Percentiles rank a stretch among this genome's conserved stretches.
Conservation (phyloP, 2,329 filamentous ascomycete genomes). For the Paraphoma sp. region DNA sequence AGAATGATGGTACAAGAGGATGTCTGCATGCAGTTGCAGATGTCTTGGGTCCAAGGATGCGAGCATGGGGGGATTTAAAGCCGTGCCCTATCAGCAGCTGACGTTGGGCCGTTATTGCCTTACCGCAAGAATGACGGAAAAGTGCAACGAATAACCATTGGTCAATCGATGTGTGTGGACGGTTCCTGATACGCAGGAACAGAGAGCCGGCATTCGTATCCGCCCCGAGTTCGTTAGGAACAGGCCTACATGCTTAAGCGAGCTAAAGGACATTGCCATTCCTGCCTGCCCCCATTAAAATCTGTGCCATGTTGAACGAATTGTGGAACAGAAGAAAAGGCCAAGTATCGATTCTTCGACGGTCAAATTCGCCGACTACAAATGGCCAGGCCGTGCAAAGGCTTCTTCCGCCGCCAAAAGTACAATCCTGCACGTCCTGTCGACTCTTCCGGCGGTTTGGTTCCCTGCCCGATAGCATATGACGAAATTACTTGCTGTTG, state of each 20-base stretch:
- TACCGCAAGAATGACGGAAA: not conserved
- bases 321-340: not conserved
- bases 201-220: not conserved
- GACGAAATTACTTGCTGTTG: not conserved
- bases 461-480: not conserved
- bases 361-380: not conserved
- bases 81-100: not conserved
- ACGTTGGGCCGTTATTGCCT: not conserved
- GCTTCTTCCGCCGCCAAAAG: not conserved
- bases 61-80: not conserved
- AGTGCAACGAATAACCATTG: not conserved
- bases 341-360: not conserved
- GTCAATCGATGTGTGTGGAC: not conserved
- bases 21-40: not conserved
- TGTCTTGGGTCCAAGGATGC: not conserved
- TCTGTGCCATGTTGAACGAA: not conserved
- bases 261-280: not conserved
- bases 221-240: not conserved
- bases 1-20: not conserved
- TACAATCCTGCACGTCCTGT: not conserved
- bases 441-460: not conserved
- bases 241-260: not conserved
- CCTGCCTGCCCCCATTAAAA: not conserved
- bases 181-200: not conserved
- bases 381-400: not conserved